Evolutionary conservation across 2,329 filamentous ascomycete species (phyloP).

Genomic region (Neonectria ditissima): DNA sequence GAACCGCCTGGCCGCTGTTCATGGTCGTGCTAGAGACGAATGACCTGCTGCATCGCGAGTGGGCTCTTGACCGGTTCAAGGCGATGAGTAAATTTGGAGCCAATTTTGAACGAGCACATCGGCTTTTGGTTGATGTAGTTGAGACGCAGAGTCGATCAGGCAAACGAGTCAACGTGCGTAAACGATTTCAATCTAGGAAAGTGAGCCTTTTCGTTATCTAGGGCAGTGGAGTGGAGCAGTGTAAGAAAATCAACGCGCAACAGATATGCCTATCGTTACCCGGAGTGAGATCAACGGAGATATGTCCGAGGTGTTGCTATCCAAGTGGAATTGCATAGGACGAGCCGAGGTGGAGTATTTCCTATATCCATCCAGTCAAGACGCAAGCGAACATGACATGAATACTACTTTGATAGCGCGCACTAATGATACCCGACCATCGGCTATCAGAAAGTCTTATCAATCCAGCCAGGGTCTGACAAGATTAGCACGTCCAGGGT

Average conservation of each 20-base stretch:
- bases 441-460: neutral
- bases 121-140: slow-evolving; percentile 43
- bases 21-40: slow-evolving; percentile 52
- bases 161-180: slow-evolving; percentile 32
- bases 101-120: slow-evolving; percentile 48
- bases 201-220: slow-evolving; percentile 40
- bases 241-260: too few relatives aligned
- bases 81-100: slow-evolving; percentile 47
- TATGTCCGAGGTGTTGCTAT: too few relatives aligned
- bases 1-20: slow-evolving; percentile 51
- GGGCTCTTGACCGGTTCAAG: slow-evolving; percentile 49
- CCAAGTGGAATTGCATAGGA: too few relatives aligned
- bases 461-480: neutral
- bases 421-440: slow-evolving; percentile 4
- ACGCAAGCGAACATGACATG: neutral
- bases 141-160: slow-evolving; percentile 33
- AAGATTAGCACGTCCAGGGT: neutral
- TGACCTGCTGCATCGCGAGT: slow-evolving; percentile 48
- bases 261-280: neutral
- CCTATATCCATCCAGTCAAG: too few relatives aligned
- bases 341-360: too few relatives aligned
- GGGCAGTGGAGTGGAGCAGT: too few relatives aligned
- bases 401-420: neutral
- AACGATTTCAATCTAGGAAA: slow-evolving; percentile 28
- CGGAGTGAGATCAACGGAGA: neutral